These are phyloP conservation scores for Phytophthora macrochlamydospora DNA, from an alignment of 352 stramenopile genomes.

Conservation along the genomic window DNA sequence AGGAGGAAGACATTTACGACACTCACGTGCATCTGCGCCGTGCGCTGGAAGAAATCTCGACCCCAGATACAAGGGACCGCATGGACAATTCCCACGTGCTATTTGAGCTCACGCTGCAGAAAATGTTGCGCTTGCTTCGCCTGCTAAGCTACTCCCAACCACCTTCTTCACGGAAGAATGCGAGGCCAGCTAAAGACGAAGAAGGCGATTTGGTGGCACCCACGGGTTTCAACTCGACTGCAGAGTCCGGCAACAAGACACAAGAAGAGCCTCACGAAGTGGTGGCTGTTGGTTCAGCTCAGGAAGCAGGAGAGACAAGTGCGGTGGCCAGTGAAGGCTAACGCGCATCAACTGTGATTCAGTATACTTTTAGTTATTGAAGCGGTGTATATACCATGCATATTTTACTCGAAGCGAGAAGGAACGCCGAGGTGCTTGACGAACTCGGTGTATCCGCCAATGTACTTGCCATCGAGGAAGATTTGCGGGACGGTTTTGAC, in stretches of 20 bases:
- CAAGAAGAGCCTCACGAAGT: conserved; percentile 19
- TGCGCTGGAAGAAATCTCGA: conserved; percentile 67
- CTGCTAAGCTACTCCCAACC: conserved; percentile 80
- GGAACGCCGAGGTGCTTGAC: conserved; percentile 63
- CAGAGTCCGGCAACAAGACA: conserved; percentile 14
- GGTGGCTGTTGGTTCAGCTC: background rate
- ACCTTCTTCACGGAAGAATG: conserved; percentile 2
- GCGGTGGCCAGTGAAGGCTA: conserved; percentile 7
- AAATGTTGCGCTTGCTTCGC: conserved; percentile 69
- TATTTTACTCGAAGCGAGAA: conserved; percentile 51
- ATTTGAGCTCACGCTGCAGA: conserved; percentile 79
- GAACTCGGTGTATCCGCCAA: conserved; percentile 82
- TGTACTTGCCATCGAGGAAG: conserved; percentile 77
- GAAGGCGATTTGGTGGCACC: conserved; percentile 2
- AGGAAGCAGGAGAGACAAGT: conserved; percentile 19
- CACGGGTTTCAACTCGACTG: conserved; percentile 1
- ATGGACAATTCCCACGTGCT: conserved; percentile 84
- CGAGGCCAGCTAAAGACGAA: conserved; percentile 9
- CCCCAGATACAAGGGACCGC: conserved; percentile 67
- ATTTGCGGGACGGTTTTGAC: conserved; percentile 85
- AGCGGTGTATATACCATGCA: background rate
- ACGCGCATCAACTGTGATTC: conserved; percentile 8
- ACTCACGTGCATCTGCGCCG: conserved; percentile 73
- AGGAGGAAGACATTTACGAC: conserved; percentile 55
- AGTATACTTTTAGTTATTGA: conserved; percentile 31